Evolutionary conservation across 257 asterid species (phyloP), one percentile per base, ranked within the genome.

Genomic region (Solanum ossicruentum): DNA sequence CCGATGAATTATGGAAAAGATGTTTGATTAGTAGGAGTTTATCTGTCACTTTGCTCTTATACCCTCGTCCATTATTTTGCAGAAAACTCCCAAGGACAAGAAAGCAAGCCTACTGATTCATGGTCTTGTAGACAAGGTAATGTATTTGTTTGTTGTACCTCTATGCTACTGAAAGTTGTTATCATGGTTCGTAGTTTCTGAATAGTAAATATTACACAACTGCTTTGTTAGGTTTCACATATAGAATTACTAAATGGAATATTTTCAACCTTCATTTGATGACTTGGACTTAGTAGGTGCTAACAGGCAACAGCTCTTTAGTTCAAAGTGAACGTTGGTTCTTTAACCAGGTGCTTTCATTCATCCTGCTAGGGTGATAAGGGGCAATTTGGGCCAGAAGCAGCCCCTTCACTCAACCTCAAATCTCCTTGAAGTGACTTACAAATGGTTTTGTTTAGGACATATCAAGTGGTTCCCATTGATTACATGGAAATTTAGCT

Each of bases 1-100:
- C 82, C 10, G 1, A 77, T 49, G 23, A 49, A 15, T 58, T 23
- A 23, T 26, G 63, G 26, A 16, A 51, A 77, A 52, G 21, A 26
- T 49, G n/a, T 56, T 51, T 16, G 58, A n/a, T 60, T 61, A 41
- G 20, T n/a, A 43, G 57, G 15, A 61, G 75, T 20, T 82, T 77
- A 58, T 61, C 41, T 82, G 26, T 39, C 21, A n/a, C 57, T 6
- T 58, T 28, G n/a, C 21, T 84, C 82, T 83, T 45, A 47, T 73
- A 49, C 58, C 61, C 47, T 55, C 26, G n/a, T 16, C 54, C 56
- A 32, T 85, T 51, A 81, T 84, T 83, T 84, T 89, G 43, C 94
- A 95, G 99, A 90, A 93, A 92, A 95, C 99, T 60, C 99, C 99
- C n/a, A 94, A 95, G 91, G 99, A 95, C 92, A 94, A 94, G 95